Percentiles rank a stretch among this genome's conserved stretches.
These are phyloP conservation scores for Astrocystis sublimbata DNA, from an alignment of 495 filamentous ascomycete species.

Conservation along the genomic window DNA sequence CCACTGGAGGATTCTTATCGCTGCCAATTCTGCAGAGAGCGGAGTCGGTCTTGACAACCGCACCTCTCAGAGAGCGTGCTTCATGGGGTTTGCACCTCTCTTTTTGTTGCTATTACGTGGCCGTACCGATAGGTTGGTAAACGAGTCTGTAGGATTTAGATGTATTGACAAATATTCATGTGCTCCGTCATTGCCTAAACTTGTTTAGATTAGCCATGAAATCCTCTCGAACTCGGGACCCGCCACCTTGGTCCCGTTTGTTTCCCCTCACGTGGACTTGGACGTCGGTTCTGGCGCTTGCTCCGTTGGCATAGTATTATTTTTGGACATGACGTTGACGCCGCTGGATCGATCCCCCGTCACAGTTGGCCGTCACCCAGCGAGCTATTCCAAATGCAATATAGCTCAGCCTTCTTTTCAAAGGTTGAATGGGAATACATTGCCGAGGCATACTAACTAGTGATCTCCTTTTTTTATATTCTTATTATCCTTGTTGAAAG, in stretches of 20 bases:
- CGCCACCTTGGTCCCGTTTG: not conserved
- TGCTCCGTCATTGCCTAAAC: constrained; percentile 9
- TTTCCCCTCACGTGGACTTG: constrained; percentile 8
- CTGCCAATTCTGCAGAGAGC: not conserved
- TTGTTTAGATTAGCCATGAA: constrained; percentile 13
- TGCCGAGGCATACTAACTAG: too few relatives aligned
- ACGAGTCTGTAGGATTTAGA: constrained; percentile 2
- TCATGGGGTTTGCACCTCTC: not conserved
- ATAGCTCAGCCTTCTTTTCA: not conserved
- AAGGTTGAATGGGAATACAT: not conserved
- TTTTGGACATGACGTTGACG: constrained; percentile 8
- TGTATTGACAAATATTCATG: constrained; percentile 14
- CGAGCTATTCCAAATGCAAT: constrained; percentile 9
- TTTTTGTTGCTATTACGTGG: not conserved
- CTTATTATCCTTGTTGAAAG: too few relatives aligned
- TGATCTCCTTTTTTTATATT: too few relatives aligned
- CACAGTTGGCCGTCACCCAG: not conserved
- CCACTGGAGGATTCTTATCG: constrained; percentile 12
- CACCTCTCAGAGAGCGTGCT: not conserved
- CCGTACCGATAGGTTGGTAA: not conserved
- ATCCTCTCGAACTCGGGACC: not conserved
- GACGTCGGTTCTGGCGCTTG: not conserved
- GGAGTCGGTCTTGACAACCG: constrained; percentile 7
- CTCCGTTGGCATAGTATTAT: constrained; percentile 1
- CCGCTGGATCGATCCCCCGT: not conserved